Evolutionary conservation across 177 flowering plant genomes (phyloP), one percentile per base, ranked within the genome.

Genomic region (Tripterygium wilfordii): DNA sequence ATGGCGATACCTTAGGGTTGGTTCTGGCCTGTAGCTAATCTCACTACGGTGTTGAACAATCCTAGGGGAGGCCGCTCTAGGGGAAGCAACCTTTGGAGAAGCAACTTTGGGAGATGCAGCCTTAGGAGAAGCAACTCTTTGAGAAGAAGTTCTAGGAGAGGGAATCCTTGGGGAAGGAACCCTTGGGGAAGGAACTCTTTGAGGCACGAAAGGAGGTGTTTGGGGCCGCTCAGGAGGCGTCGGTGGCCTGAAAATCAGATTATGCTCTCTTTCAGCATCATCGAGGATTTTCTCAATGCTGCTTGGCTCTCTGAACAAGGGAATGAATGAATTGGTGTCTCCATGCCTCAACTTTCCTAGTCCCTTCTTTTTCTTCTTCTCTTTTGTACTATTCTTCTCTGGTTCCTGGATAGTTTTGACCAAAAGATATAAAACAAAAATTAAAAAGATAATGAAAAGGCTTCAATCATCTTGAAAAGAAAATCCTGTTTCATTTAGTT

Each of bases 221-320:
- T 22, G 53, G 10, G 65, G 69, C 33, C 42, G 74, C 58, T 72
- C 77, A 2, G 58, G 50, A 45, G 79, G 69, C 3, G 74, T 54
- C 2, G 65, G 63, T 49, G 80, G 79, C 66, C 74, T 65, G 37
- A 71, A 55, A 36, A 49, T 36, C 42, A 70, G 10, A 1, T 43
- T 30, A 24, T 73, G 75, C 51, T 83, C 92, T 52, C 72, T 71
- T 56, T 86, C 99, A 15, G 73, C 96, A 49, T 94, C 99, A 32
- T 86, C 86, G 23, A 94, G 67, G 46, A 94, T 94, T 64, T 89
- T 82, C 64, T 94, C 97, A 39, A 94, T 72, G 50, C 97, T 94
- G 61, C 99, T 94, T 23, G 96, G 91, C 57, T 76, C 90, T 53
- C 95, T 77, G 58, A 82, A 72, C 8, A 79, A 66, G 20, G 95